Conservation (phyloP, 2,329 filamentous ascomycete species). For the Tolypocladium guangdongense region DNA sequence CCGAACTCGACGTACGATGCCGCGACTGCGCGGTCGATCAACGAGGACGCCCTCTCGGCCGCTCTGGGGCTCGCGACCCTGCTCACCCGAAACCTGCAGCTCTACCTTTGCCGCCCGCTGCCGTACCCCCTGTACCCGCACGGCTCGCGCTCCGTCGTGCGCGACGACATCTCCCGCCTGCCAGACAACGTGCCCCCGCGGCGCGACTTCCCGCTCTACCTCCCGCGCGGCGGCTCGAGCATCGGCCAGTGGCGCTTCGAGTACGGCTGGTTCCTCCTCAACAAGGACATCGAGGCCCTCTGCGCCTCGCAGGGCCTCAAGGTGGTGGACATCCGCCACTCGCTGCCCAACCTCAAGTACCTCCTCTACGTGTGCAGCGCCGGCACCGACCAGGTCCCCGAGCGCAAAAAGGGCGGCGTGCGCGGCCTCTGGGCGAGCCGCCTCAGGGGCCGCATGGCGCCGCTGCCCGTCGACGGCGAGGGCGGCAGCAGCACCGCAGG, state of each 20-base stretch:
- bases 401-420: slow-evolving; percentile 50
- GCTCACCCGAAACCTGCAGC: slow-evolving; percentile 63
- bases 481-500: slow-evolving; percentile 25
- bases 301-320: slow-evolving; percentile 58
- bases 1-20: slow-evolving; percentile 70
- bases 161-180: slow-evolving; percentile 59
- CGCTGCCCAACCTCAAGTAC: slow-evolving; percentile 87
- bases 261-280: slow-evolving; percentile 91
- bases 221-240: slow-evolving; percentile 46
- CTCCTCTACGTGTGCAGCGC: slow-evolving; percentile 82
- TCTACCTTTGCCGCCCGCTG: slow-evolving; percentile 67
- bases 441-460: slow-evolving; percentile 21
- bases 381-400: slow-evolving; percentile 53
- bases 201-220: slow-evolving; percentile 71
- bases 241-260: slow-evolving; percentile 83
- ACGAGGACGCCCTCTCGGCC: slow-evolving; percentile 66
- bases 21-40: slow-evolving; percentile 29
- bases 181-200: slow-evolving; percentile 36
- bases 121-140: slow-evolving; percentile 68
- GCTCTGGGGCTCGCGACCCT: slow-evolving; percentile 73
- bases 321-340: slow-evolving; percentile 83
- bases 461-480: slow-evolving; percentile 23
- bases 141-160: slow-evolving; percentile 64
- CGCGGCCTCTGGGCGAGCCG: slow-evolving; percentile 44
- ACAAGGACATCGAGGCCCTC: slow-evolving; percentile 78